Evolutionary conservation across 805 yeast genomes (phyloP), one percentile per base, ranked within the genome.

Genomic region (Kuraishia ogatae): DNA sequence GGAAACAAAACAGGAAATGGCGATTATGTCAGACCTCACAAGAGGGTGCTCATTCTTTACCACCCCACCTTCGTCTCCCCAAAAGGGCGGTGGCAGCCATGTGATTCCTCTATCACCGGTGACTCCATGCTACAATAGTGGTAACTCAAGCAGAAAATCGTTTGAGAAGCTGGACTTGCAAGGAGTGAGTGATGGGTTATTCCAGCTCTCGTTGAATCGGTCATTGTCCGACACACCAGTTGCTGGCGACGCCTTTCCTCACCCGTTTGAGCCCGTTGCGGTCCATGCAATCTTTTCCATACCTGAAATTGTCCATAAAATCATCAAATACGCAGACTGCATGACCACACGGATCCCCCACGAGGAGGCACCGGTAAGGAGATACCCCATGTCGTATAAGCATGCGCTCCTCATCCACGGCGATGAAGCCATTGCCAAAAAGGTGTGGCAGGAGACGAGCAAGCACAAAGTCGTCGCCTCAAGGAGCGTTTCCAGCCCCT

Each of bases 331-430:
- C 64, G 90, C 86, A 55, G 67, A 71, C 24, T 80, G 76, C 57
- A 68, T 64, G 52, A 50, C 56, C 21, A 72, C 77, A 1, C 65
- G 68, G 8, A 72, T 83, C n/a, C 93, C 93, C 1, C 78, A 74
- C 50, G 93, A 88, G 62, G 66, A 68, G 17, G 66, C 81, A 0
- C 86, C 88, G 51, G 64, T 75, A 1, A 74, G 93, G 61, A 76
- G 96, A 61, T 80, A 79, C 57, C 96, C 96, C 7, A 70, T 84
- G 62, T 83, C 88, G 1, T 78, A 75, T 53, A 75, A 81, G 24
- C 94, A 86, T 69, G 90, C 96, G 0, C 69, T 83, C 55, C 67
- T 87, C 50, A 81, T 86, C 19, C 84, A 86, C 64, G 84, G 83
- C 52, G 77, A 79, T 64, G 76, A 72, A 58, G 67, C 73, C 26